phyloP scores from a whole-genome alignment of 352 stramenopile species.

The Globisporangium yorkense region DNA sequence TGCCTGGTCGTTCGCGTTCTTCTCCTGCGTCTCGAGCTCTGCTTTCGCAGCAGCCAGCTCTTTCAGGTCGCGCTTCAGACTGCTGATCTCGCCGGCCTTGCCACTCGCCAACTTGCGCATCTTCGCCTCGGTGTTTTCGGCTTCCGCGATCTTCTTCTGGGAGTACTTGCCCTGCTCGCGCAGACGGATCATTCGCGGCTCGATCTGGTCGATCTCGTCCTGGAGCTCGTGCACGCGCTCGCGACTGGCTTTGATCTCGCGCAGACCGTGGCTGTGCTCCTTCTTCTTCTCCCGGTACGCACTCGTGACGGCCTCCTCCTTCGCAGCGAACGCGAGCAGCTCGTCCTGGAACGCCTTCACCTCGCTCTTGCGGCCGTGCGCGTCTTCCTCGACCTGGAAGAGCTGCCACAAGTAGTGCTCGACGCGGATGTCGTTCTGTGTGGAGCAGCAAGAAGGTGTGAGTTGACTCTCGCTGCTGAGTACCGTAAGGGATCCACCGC shows the following conservation, averaged over 20 bases:
- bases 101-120: conserved; percentile 78
- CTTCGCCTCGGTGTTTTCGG: conserved; percentile 32
- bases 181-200: conserved; percentile 72
- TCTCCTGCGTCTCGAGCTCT: conserved; percentile 45
- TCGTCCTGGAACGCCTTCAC: conserved; percentile 51
- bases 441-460: background rate
- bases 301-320: conserved; percentile 38
- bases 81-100: conserved; percentile 81
- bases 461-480: background rate
- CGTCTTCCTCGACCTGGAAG: conserved; percentile 91
- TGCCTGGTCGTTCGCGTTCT: conserved; percentile 25
- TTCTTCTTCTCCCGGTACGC: conserved; percentile 75
- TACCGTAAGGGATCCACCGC: no score
- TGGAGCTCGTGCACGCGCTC: conserved; percentile 76
- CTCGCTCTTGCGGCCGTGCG: conserved; percentile 75
- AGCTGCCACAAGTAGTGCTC: conserved; percentile 97
- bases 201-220: conserved; percentile 77
- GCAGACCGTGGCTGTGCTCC: conserved; percentile 39
- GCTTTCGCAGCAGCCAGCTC: conserved; percentile 56
- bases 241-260: conserved; percentile 55
- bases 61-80: conserved; percentile 60
- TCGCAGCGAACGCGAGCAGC: conserved; percentile 28
- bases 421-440: conserved; percentile 64
- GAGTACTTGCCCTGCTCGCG: conserved; percentile 88
- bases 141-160: conserved; percentile 60